These are phyloP conservation scores for Rutstroemia sp. DNA, from an alignment of 2,329 filamentous ascomycete species.

Conservation along the genomic window DNA sequence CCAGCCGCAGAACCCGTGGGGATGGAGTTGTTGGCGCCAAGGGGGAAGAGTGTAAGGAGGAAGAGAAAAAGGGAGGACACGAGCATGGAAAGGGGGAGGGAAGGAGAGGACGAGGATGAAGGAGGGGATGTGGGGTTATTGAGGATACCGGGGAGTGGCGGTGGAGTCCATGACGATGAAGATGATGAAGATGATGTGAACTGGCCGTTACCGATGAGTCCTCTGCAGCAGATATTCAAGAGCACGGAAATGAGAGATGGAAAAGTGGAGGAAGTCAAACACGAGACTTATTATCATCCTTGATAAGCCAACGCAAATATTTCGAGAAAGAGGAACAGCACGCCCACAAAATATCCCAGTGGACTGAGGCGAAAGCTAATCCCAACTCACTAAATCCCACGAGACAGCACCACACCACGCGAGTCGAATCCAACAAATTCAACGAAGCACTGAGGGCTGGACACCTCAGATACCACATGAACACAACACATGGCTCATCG, in stretches of 20 bases:
- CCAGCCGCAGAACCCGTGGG: conserved; percentile 22
- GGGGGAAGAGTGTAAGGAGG: background rate
- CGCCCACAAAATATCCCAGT: too few species aligned
- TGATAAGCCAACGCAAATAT: conserved; percentile 9
- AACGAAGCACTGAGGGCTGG: too few species aligned
- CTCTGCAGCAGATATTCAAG: conserved; percentile 19
- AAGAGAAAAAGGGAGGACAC: background rate
- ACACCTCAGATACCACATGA: too few species aligned
- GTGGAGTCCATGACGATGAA: background rate
- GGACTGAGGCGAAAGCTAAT: too few species aligned
- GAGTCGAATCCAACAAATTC: too few species aligned
- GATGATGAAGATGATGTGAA: conserved; percentile 9
- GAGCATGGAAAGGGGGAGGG: background rate
- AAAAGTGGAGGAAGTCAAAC: conserved; percentile 13
- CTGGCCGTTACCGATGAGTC: conserved; percentile 18
- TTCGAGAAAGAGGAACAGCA: too few species aligned
- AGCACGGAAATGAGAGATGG: conserved; percentile 18
- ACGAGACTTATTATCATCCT: conserved; percentile 25
- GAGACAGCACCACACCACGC: too few species aligned
- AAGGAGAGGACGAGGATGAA: background rate
- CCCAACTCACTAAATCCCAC: too few species aligned
- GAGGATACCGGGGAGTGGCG: too few species aligned
- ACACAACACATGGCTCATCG: too few species aligned
- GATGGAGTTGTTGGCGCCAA: conserved; percentile 18
- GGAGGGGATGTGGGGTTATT: background rate